Base-by-base conservation (phyloP, 352 stramenopile genomes). In the Globisporangium acanthophoron region DNA sequence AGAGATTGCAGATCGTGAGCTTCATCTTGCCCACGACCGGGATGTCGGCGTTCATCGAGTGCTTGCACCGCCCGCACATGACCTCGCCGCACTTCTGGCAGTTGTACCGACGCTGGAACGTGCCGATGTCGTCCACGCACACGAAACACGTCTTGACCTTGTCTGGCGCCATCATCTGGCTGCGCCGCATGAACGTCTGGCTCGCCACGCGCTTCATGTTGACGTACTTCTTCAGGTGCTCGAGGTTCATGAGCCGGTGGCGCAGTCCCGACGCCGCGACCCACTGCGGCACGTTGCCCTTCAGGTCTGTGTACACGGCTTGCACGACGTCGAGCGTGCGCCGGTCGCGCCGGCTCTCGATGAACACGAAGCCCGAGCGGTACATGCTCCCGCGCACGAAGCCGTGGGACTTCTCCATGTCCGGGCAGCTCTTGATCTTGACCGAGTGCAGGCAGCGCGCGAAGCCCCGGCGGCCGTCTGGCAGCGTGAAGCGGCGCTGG, bases 71-170 rank as follows among this genome's bases (percentile, higher is more conserved):
- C 1, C 76, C 59, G 52, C 82, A 92, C 55, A 92, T 85, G 59
- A 84, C 81, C 71, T 92, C 82, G 43, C 82, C 82, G 60, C 82
- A 92, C 54, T 92, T 92, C 61, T 92, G 80, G 64, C 82, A 92
- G 62, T 90, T 89, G 69, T 86, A 92, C 67, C 80, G 80, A 48
- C 82, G 74, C 66, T 81, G 82, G 64, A 92, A 90, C 44, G 76
- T 79, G 59, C 82, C 80, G 49, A 92, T 89, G 51, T 92, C 82
- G 62, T 88, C 82, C 21, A 89, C 79, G 47, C 82, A 92, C 11
- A 90, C 80, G 53, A 80, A 92, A 63, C 82, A 92, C 21, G 76
- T 88, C 73, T 88, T 92, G 62, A 84, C 78, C 44, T 87, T 89
- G 6, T 74, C 69, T 1, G 71, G 78, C 0, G 73, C 59, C 73